These are phyloP conservation scores for Aspergillus ostianus DNA, from an alignment of 495 filamentous ascomycete species.

Conservation along the genomic window DNA sequence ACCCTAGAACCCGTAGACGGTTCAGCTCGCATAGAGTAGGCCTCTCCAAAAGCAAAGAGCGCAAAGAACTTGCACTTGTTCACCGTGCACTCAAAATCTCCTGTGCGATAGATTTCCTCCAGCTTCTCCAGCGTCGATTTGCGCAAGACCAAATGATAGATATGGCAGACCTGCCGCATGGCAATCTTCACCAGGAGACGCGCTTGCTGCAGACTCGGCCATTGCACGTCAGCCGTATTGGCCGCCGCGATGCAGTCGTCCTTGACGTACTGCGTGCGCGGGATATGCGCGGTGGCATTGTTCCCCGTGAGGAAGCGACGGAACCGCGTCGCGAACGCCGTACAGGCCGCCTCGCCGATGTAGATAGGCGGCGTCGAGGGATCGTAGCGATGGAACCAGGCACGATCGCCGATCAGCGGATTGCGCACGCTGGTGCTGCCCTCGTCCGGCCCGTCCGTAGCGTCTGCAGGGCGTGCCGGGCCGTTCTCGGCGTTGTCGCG, in stretches of 20 bases:
- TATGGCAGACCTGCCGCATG: constrained; percentile 37
- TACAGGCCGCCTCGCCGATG: constrained; percentile 46
- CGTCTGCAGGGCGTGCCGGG: constrained; percentile 24
- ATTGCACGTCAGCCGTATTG: constrained; percentile 32
- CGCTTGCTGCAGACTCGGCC: constrained; percentile 43
- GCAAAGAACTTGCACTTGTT: constrained; percentile 47
- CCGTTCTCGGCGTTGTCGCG: constrained; percentile 16
- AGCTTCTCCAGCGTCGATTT: constrained; percentile 44
- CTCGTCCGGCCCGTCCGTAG: constrained; percentile 28
- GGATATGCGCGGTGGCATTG: constrained; percentile 38
- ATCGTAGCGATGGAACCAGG: constrained; percentile 46
- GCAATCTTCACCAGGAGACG: constrained; percentile 42
- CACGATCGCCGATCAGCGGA: constrained; percentile 41
- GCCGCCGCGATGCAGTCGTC: constrained; percentile 36
- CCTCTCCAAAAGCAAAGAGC: constrained; percentile 45
- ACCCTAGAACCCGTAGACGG: constrained; percentile 34
- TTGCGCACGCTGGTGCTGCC: constrained; percentile 36
- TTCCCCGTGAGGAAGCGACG: constrained; percentile 42
- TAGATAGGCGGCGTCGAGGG: constrained; percentile 45
- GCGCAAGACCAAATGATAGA: constrained; percentile 44
- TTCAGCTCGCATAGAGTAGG: constrained; percentile 41
- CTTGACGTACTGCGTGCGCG: constrained; percentile 41
- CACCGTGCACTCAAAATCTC: constrained; percentile 31
- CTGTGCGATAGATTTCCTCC: constrained; percentile 41
- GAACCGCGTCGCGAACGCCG: constrained; percentile 47